Conservation (phyloP, 2,329 filamentous ascomycete species). For the Alternaria sp. region DNA sequence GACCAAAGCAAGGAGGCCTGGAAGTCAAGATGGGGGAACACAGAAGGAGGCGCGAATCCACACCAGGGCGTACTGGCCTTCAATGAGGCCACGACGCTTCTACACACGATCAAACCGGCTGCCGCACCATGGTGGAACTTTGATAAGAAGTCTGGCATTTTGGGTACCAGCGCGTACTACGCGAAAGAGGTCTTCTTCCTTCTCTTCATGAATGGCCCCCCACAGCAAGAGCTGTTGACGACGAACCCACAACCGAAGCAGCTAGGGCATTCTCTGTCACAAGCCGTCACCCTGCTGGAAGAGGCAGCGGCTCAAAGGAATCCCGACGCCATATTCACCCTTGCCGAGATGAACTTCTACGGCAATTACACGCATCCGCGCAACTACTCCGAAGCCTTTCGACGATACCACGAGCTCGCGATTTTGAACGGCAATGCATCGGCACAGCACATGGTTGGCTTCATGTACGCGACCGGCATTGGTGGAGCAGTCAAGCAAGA, state of each 20-base stretch:
- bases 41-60: conserved; percentile 15
- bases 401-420: conserved; percentile 80
- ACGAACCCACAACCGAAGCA: conserved; percentile 48
- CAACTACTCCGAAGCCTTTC: conserved; percentile 79
- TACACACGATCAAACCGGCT: conserved; percentile 52
- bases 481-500: conserved; percentile 80
- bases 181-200: conserved; percentile 67
- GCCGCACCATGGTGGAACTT: conserved; percentile 49
- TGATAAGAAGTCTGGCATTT: conserved; percentile 62
- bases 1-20: conserved; percentile 13
- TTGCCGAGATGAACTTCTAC: conserved; percentile 96
- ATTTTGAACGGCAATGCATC: conserved; percentile 82
- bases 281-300: conserved; percentile 65
- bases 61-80: conserved; percentile 34
- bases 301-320: conserved; percentile 64
- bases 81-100: conserved; percentile 49
- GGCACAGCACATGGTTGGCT: conserved; percentile 92
- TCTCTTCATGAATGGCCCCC: conserved; percentile 69
- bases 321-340: conserved; percentile 83
- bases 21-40: conserved; percentile 30
- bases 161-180: conserved; percentile 66
- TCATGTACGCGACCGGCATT: conserved; percentile 94
- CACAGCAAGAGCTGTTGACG: conserved; percentile 53
- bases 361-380: conserved; percentile 90
- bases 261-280: conserved; percentile 59